Evolutionary conservation across 2,329 filamentous ascomycete species (phyloP).

Genomic region (Fusarium albidum): DNA sequence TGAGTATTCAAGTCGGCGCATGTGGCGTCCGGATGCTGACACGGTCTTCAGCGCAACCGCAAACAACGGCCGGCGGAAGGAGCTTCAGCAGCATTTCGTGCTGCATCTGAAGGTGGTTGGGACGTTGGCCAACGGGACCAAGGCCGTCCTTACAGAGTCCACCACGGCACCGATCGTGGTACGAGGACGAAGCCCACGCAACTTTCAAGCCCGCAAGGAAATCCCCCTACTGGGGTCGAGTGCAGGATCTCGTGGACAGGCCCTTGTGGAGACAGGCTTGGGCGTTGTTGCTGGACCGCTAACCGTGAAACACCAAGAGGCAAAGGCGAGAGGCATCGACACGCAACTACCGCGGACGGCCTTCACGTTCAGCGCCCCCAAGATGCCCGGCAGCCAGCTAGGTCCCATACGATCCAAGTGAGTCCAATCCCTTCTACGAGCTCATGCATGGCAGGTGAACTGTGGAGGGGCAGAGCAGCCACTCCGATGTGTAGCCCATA

Average conservation of each 20-base stretch:
- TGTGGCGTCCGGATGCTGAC: constrained; percentile 15
- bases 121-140: constrained; percentile 83
- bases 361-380: constrained; percentile 67
- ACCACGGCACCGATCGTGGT: constrained; percentile 93
- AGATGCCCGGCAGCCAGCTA: constrained; percentile 62
- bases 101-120: constrained; percentile 86
- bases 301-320: constrained; percentile 62
- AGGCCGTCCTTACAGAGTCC: constrained; percentile 82
- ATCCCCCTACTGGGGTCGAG: constrained; percentile 83
- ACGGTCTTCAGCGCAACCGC: constrained; percentile 75
- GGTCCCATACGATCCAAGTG: constrained; percentile 66
- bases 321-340: constrained; percentile 59
- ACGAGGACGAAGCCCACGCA: constrained; percentile 88
- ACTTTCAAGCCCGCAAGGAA: constrained; percentile 94
- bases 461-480: not conserved
- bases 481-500: not conserved
- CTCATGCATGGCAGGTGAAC: not conserved
- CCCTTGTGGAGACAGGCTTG: constrained; percentile 69
- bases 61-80: constrained; percentile 93
- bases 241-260: constrained; percentile 80
- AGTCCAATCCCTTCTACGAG: constrained; percentile 41
- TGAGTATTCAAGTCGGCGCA: constrained; percentile 48
- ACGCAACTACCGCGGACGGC: constrained; percentile 64
- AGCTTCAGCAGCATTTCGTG: constrained; percentile 95
- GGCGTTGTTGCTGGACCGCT: constrained; percentile 67